Evolutionary conservation across 1,284 basidiomycete species (phyloP).

Genomic region (Meripilus lineatus): DNA sequence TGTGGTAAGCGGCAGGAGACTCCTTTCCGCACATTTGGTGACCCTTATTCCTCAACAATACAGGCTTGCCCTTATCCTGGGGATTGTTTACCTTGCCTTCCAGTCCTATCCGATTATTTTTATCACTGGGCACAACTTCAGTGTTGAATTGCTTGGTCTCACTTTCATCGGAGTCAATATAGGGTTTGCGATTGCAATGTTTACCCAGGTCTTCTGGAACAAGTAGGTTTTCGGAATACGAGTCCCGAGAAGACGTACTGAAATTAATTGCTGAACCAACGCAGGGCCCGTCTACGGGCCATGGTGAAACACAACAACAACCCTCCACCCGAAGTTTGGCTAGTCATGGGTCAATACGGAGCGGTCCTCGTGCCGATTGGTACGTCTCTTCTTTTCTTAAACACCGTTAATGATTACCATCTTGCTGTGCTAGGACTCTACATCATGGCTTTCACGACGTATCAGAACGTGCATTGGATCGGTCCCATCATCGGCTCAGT

Average conservation of each 20-base stretch:
- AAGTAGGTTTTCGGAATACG: constrained; percentile 30
- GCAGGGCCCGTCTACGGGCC: constrained; percentile 7
- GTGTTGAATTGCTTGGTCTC: constrained; percentile 54
- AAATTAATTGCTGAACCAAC: not conserved
- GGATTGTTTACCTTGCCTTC: constrained; percentile 73
- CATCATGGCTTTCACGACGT: constrained; percentile 73
- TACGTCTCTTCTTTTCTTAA: constrained; percentile 2
- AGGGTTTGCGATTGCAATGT: constrained; percentile 54
- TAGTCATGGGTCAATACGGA: constrained; percentile 66
- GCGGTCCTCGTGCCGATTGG: constrained; percentile 59
- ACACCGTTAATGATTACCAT: not conserved
- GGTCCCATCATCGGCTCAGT: constrained; percentile 59
- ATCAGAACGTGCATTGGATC: constrained; percentile 67
- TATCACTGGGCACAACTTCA: constrained; percentile 53
- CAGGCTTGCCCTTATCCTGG: constrained; percentile 60
- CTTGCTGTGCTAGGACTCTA: constrained; percentile 41
- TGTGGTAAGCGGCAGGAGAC: constrained; percentile 33
- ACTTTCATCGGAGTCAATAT: constrained; percentile 70
- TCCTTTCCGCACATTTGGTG: not conserved
- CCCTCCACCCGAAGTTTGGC: constrained; percentile 65
- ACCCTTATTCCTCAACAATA: not conserved
- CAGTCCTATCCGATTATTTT: constrained; percentile 72
- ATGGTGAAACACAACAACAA: constrained; percentile 34
- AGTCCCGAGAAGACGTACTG: constrained; percentile 11
- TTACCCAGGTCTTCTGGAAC: constrained; percentile 63